Conservation (phyloP, 1,139 yeast species). For the Debaryomycetaceae sp. region DNA sequence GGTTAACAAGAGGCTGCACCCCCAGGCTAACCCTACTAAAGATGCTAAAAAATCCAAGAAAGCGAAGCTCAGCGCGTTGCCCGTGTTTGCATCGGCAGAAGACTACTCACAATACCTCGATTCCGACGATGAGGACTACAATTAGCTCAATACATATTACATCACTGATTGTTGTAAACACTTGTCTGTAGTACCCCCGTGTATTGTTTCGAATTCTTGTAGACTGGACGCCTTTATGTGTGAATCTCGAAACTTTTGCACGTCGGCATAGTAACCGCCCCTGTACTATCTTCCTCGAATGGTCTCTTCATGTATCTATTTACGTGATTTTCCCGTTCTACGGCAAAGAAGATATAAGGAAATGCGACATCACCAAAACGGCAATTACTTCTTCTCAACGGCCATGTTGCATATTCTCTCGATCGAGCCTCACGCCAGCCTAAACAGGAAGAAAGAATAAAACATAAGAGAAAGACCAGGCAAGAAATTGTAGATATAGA, state of each 20-base stretch:
- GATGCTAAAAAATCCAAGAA: slow-evolving; percentile 43
- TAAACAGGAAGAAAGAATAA: not conserved
- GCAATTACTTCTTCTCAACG: not conserved
- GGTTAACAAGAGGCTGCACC: slow-evolving; percentile 11
- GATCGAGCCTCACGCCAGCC: not conserved
- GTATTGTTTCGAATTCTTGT: not conserved
- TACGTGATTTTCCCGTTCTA: not conserved
- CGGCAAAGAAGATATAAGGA: not conserved
- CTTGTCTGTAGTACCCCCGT: not conserved
- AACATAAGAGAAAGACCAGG: not conserved
- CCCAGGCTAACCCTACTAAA: slow-evolving; percentile 5
- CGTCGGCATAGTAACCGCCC: not conserved
- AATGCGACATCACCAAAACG: not conserved
- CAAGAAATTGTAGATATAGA: not conserved
- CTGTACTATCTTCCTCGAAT: not conserved
- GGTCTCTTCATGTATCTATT: not conserved
- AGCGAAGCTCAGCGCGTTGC: slow-evolving; percentile 63
- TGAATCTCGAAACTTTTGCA: not conserved
- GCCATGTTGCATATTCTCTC: slow-evolving; percentile 1
- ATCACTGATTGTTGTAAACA: too few species aligned
- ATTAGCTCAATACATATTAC: slow-evolving; percentile 8
- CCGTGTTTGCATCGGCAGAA: slow-evolving; percentile 86
- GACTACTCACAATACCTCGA: slow-evolving; percentile 77
- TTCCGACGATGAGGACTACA: slow-evolving; percentile 54
- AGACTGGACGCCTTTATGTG: not conserved